Conservation (phyloP, 2,329 filamentous ascomycete species). For the Colletotrichum sp. region DNA sequence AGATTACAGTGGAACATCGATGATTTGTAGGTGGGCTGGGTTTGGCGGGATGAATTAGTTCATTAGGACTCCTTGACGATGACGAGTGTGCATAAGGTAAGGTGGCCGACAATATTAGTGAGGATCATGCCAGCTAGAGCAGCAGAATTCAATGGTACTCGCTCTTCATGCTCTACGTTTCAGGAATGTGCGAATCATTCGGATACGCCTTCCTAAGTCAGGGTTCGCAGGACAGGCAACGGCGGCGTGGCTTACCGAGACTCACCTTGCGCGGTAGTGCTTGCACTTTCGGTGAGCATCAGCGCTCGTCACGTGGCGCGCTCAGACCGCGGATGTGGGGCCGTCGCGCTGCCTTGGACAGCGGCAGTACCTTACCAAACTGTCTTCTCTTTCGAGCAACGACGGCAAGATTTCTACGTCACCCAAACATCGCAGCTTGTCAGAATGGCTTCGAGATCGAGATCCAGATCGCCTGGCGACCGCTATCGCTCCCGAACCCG, state of each 20-base stretch:
- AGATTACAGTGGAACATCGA: not conserved
- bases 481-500: slow-evolving; percentile 38
- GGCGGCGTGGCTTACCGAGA: not conserved
- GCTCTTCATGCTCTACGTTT: not conserved
- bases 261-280: not conserved
- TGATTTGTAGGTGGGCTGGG: not conserved
- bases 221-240: not conserved
- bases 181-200: not conserved
- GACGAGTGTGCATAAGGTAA: not conserved
- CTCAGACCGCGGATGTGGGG: not conserved
- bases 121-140: not conserved
- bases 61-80: not conserved
- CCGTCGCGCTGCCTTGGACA: not conserved
- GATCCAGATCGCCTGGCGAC: slow-evolving; percentile 28
- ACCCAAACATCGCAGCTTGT: not conserved
- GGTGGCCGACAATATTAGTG: not conserved
- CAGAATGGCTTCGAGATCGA: slow-evolving; percentile 20
- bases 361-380: not conserved
- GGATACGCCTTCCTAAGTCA: not conserved
- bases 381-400: not conserved
- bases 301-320: not conserved
- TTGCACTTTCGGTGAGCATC: not conserved
- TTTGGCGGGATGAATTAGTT: not conserved
- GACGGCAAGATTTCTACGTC: not conserved
- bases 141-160: not conserved